Conservation (phyloP, 257 asterid genomes). For the Prunella vulgaris region DNA sequence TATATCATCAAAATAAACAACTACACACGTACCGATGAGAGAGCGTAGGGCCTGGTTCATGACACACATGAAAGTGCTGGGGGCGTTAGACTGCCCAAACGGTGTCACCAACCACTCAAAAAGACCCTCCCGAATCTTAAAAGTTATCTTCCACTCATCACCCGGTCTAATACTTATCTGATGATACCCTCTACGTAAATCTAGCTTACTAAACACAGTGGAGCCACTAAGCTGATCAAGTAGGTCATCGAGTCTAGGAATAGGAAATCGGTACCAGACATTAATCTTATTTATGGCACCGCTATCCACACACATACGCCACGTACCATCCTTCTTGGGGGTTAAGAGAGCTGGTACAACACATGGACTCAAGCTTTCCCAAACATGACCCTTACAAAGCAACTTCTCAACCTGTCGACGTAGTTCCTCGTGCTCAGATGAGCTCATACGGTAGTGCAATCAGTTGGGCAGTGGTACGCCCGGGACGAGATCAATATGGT, state of each 20-base stretch:
- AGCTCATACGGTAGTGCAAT: not conserved
- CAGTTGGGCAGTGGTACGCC: no score
- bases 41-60: no score
- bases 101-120: not conserved
- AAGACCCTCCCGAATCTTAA: not conserved
- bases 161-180: not conserved
- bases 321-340: not conserved
- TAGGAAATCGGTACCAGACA: not conserved
- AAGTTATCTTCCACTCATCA: not conserved
- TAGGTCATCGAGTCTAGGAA: not conserved
- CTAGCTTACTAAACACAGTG: not conserved
- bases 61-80: no score
- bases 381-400: not conserved
- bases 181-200: not conserved
- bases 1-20: no score
- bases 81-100: no score
- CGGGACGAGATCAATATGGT: no score
- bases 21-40: no score
- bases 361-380: not conserved
- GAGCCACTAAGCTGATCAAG: not conserved
- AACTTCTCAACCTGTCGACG: not conserved
- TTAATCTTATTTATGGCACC: not conserved
- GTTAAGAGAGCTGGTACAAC: not conserved
- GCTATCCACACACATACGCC: not conserved
- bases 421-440: not conserved